A percentile compares a stretch with the other conserved stretches of the same genome.
These are phyloP conservation scores for Arachis monticola DNA, from an alignment of 331 rosid species.

Conservation along the genomic window DNA sequence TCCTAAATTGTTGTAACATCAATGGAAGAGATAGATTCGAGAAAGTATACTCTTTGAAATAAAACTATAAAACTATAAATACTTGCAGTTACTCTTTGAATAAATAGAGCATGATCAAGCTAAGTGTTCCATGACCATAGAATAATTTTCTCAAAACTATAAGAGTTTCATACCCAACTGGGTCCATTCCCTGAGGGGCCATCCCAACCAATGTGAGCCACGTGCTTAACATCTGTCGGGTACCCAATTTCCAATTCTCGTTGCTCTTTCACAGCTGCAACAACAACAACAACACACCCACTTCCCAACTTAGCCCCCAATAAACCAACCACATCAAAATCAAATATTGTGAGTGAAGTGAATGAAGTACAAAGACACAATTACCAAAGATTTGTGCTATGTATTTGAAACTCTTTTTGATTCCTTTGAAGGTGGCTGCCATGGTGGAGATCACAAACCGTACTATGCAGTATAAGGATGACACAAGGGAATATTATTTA, in stretches of 20 bases:
- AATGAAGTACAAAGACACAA: constrained; percentile 11
- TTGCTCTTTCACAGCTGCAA: constrained; percentile 85
- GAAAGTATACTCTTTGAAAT: neutral
- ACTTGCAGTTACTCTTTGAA: no score
- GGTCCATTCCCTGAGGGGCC: constrained; percentile 75
- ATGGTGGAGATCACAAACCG: constrained; percentile 58
- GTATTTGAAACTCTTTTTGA: constrained; percentile 75
- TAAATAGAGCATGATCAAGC: no score
- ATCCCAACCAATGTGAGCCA: constrained; percentile 88
- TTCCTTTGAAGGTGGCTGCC: constrained; percentile 75
- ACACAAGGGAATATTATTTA: constrained; percentile 22
- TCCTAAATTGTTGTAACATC: constrained; percentile 21
- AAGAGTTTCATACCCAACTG: constrained; percentile 62
- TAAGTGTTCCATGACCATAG: no score
- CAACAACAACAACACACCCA: constrained; percentile 17
- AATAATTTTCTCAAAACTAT: no score
- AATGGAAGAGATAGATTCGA: constrained; percentile 23
- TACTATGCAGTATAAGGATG: constrained; percentile 30
- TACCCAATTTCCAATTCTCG: constrained; percentile 86
- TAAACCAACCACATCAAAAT: constrained; percentile 24
- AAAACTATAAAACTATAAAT: no score
- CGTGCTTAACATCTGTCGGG: constrained; percentile 93
- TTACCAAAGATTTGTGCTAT: constrained; percentile 81
- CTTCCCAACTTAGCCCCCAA: constrained; percentile 35
- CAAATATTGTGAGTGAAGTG: constrained; percentile 6